Evolutionary conservation across 2,329 filamentous ascomycete species (phyloP).

Genomic region (Pseudogymnoascus sp.): DNA sequence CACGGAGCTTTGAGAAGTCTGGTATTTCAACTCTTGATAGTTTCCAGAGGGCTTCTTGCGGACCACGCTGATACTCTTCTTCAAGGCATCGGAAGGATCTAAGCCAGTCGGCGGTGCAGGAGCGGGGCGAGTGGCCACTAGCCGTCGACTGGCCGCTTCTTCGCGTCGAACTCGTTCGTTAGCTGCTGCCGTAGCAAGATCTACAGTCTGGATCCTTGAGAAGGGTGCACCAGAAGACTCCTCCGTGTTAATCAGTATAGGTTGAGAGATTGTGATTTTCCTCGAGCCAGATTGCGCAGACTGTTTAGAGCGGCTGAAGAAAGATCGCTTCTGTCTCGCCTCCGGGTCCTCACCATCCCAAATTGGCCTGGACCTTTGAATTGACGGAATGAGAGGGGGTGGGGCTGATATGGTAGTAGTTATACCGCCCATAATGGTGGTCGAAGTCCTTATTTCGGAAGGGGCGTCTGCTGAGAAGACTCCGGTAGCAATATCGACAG

Average conservation of each 20-base stretch:
- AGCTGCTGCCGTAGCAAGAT: constrained; percentile 23
- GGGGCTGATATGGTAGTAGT: neutral
- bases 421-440: neutral
- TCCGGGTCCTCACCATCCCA: neutral
- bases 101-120: constrained; percentile 16
- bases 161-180: constrained; percentile 26
- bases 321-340: constrained; percentile 17
- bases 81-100: constrained; percentile 17
- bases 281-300: constrained; percentile 19
- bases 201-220: constrained; percentile 25
- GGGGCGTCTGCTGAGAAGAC: neutral
- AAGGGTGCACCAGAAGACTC: constrained; percentile 17
- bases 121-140: constrained; percentile 19
- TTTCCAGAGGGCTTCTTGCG: constrained; percentile 16
- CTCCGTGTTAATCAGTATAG: constrained; percentile 16
- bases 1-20: constrained; percentile 7
- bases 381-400: constrained; percentile 11
- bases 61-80: constrained; percentile 18
- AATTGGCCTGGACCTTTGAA: constrained; percentile 8
- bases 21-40: constrained; percentile 12
- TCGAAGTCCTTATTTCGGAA: neutral
- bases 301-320: constrained; percentile 20
- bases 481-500: neutral
- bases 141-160: constrained; percentile 17
- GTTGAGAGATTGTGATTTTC: constrained; percentile 25